Conservation (phyloP, 805 yeast genomes). For the Cyberlindnera americana region DNA sequence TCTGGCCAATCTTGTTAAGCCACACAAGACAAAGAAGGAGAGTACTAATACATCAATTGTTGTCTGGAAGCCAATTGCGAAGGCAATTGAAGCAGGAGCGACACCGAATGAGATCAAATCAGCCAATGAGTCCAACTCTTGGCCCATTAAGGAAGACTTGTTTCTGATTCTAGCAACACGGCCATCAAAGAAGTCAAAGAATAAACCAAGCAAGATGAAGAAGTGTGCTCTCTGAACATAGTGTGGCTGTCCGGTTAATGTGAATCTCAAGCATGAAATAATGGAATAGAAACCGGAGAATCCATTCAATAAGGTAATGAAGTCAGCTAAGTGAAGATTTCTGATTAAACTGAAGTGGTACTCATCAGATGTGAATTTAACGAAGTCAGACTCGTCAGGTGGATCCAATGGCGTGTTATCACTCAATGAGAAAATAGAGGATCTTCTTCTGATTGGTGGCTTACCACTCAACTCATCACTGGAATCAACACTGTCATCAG, state of each 20-base stretch:
- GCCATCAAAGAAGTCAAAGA: constrained; percentile 96
- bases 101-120: constrained; percentile 94
- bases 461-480: constrained; percentile 18
- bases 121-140: constrained; percentile 94
- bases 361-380: constrained; percentile 74
- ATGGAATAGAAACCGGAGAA: constrained; percentile 91
- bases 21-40: constrained; percentile 86
- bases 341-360: constrained; percentile 85
- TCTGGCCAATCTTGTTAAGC: constrained; percentile 89
- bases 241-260: constrained; percentile 63
- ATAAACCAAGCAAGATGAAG: constrained; percentile 84
- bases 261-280: constrained; percentile 78
- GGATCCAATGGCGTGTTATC: constrained; percentile 55
- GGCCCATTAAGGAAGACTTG: constrained; percentile 92
- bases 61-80: constrained; percentile 83
- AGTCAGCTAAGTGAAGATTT: constrained; percentile 92
- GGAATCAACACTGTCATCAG: constrained; percentile 21
- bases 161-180: constrained; percentile 93
- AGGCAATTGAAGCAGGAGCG: constrained; percentile 91
- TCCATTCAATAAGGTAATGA: constrained; percentile 90
- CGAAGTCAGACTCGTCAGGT: constrained; percentile 73
- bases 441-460: constrained; percentile 37
- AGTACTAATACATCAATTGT: constrained; percentile 75
- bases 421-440: constrained; percentile 45
- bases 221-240: constrained; percentile 86